Base-by-base conservation (phyloP, 306 rosid genomes). In the Purshia tridentata region DNA sequence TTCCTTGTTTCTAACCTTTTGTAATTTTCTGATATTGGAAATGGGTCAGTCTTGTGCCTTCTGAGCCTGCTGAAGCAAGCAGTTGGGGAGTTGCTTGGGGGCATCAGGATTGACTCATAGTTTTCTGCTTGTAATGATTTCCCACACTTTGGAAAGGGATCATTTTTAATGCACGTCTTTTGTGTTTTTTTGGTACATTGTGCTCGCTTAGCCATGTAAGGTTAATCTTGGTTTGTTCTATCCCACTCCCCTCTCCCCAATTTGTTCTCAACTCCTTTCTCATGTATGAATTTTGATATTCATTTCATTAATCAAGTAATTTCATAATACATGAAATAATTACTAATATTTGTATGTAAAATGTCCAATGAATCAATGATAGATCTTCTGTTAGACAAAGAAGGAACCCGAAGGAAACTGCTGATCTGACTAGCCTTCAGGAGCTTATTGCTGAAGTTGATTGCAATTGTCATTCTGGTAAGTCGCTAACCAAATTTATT, bases 361-460 rank as follows among this genome's bases (percentile, higher is more conserved):
- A 70, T 73, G 63, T 57, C 52, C 52, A 58, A 73, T 71, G 76
- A 66, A 53, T 48, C 52, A 58, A 73, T 71, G 76, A 66, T 47
- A 93, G 98, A 87, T 86, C 91, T 47, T 89, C 86, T 51, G 83
- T 93, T 74, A 88, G 96, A 82, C 97, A 82, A 84, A 85, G 98
- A 93, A 84, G 98, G 88, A 88, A 86, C 69, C 93, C 90, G 37
- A 91, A 86, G 85, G 96, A 82, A 78, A 78, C 90, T 54, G 58
- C 86, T 60, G 91, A 89, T 81, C 90, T 89, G 44, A 89, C 89
- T 65, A 93, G 92, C 65, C 72, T 89, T 72, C 94, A 93, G 70
- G 85, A 88, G 78, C 98, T 93, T 82, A 78, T 89, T 81, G 83
- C 73, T 66, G 90, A 89, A 77, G 84, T 93, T 44, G 90, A 85